Conservation (phyloP, 2,329 filamentous ascomycete species). For the Tolypocladium ophioglossoides region DNA sequence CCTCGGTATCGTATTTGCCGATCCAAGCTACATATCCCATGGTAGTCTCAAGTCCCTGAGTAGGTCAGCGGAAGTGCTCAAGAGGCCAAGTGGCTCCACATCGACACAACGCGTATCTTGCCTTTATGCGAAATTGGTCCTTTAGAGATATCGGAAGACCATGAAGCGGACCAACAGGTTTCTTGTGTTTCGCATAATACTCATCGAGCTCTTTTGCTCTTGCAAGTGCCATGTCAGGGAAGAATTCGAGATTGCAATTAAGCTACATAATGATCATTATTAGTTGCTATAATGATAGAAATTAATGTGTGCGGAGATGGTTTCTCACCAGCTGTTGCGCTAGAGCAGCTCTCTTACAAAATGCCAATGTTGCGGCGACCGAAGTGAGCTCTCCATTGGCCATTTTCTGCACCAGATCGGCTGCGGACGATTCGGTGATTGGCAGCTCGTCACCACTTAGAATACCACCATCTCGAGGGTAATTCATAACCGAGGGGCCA, state of each 20-base stretch:
- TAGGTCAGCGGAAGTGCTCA: background rate
- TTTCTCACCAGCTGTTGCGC: slow-evolving; percentile 41
- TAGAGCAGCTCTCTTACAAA: slow-evolving; percentile 36
- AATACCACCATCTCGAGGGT: slow-evolving; percentile 26
- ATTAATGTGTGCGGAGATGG: slow-evolving; percentile 8
- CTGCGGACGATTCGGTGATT: slow-evolving; percentile 41
- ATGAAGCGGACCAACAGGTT: slow-evolving; percentile 46
- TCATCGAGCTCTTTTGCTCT: slow-evolving; percentile 36
- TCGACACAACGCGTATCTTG: background rate
- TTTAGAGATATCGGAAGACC: slow-evolving; percentile 47
- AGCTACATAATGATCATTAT: background rate
- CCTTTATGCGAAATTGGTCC: slow-evolving; percentile 28
- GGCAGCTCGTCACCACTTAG: slow-evolving; percentile 36
- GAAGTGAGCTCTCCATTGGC: slow-evolving; percentile 17
- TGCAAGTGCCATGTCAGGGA: slow-evolving; percentile 33
- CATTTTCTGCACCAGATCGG: slow-evolving; percentile 24
- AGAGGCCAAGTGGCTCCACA: background rate
- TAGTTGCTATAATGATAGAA: background rate
- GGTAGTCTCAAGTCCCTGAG: slow-evolving; percentile 32
- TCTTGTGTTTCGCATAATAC: slow-evolving; percentile 27
- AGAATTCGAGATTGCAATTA: slow-evolving; percentile 24
- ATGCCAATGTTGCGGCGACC: slow-evolving; percentile 24
- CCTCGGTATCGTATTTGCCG: slow-evolving; percentile 16
- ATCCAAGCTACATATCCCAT: slow-evolving; percentile 25
- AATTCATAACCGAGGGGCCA: slow-evolving; percentile 2